These are phyloP conservation scores for Salix dunnii DNA, from an alignment of 345 rosid genomes.

Conservation along the genomic window DNA sequence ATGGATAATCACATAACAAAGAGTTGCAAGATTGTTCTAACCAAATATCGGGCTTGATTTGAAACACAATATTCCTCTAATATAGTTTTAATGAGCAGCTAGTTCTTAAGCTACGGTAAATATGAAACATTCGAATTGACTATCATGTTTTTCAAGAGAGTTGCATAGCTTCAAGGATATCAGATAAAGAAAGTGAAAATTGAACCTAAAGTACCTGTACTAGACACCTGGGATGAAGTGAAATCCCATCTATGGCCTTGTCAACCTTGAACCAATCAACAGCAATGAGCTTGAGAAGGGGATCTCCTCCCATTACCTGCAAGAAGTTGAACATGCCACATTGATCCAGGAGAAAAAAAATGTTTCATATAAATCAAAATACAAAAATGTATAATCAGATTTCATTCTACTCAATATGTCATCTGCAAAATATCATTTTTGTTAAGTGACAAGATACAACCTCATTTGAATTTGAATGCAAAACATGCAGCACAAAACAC, in stretches of 20 bases:
- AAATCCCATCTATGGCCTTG: slow-evolving; percentile 52
- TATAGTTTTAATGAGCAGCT: neutral
- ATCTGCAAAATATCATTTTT: neutral
- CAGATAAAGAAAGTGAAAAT: neutral
- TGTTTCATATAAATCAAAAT: neutral
- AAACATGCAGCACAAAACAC: neutral
- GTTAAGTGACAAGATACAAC: neutral
- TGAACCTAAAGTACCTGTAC: slow-evolving; percentile 61
- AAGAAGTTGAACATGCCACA: slow-evolving; percentile 6
- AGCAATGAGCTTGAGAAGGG: slow-evolving; percentile 82
- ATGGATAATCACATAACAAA: neutral
- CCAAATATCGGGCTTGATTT: neutral
- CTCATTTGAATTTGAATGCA: neutral
- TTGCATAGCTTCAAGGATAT: neutral
- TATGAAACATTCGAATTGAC: neutral
- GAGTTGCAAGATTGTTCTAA: neutral
- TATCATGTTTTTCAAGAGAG: too few species aligned
- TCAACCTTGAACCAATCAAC: slow-evolving; percentile 94
- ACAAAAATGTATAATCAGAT: neutral
- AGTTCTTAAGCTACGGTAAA: neutral
- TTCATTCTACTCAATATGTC: neutral
- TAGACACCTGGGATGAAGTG: slow-evolving; percentile 74
- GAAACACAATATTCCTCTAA: neutral
- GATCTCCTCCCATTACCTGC: slow-evolving; percentile 86
- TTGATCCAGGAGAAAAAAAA: neutral